A percentile compares a stretch with the other conserved stretches of the same genome.
Conservation (phyloP, 306 rosid species). For the Dryas octopetala region DNA sequence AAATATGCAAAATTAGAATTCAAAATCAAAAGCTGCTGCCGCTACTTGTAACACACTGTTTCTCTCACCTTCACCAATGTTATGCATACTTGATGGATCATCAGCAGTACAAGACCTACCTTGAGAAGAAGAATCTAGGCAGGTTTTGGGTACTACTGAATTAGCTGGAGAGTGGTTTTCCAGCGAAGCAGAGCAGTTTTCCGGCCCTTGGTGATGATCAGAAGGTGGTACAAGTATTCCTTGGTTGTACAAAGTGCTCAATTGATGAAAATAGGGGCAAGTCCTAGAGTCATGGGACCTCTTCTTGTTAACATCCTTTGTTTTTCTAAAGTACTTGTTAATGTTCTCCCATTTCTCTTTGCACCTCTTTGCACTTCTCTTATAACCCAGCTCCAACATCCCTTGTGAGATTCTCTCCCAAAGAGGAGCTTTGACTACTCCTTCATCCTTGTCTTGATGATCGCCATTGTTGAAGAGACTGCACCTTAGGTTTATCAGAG, state of each 20-base stretch:
- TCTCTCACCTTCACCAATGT: slow-evolving; percentile 52
- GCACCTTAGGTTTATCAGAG: slow-evolving; percentile 74
- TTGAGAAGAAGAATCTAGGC: too few relatives aligned
- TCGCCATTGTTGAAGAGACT: slow-evolving; percentile 33
- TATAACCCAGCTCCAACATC: slow-evolving; percentile 71
- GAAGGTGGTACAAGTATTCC: slow-evolving; percentile 40
- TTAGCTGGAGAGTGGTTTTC: slow-evolving; percentile 12
- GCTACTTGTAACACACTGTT: slow-evolving; percentile 23
- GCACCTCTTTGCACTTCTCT: slow-evolving; percentile 84
- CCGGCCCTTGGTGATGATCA: slow-evolving; percentile 32
- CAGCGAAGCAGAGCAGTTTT: slow-evolving; percentile 14
- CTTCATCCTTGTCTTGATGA: slow-evolving; percentile 29
- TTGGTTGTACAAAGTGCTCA: slow-evolving; percentile 56
- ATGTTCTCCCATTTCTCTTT: slow-evolving; percentile 97
- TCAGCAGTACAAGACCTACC: not conserved
- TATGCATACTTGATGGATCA: slow-evolving; percentile 26
- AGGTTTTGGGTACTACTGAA: too few relatives aligned
- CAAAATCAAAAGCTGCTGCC: slow-evolving; percentile 58
- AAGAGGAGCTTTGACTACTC: slow-evolving; percentile 50
- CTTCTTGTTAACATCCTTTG: slow-evolving; percentile 65
- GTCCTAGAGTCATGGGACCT: slow-evolving; percentile 84
- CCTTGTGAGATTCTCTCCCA: slow-evolving; percentile 96
- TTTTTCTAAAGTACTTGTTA: slow-evolving; percentile 84
- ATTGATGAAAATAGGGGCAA: slow-evolving; percentile 82
- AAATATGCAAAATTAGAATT: slow-evolving; percentile 52